Percentiles rank a stretch among this genome's conserved stretches.
Evolutionary conservation across 768 basidiomycete genomes (phyloP).

Genomic region (Leucogyrophana mollusca): DNA sequence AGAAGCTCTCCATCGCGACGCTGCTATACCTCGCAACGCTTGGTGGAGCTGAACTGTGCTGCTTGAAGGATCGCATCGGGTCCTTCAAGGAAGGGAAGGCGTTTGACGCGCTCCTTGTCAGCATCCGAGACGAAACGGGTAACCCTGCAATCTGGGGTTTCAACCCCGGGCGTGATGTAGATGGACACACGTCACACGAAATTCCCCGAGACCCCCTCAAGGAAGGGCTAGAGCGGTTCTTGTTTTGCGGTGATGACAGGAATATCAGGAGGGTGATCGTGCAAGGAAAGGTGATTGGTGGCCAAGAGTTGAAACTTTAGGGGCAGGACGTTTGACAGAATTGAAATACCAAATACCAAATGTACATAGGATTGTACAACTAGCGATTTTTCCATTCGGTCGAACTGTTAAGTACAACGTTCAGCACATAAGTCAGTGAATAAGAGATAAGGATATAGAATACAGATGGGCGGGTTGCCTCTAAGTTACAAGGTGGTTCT

Average conservation of each 20-base stretch:
- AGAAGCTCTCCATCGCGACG: slow-evolving; percentile 70
- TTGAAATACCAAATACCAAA: background rate
- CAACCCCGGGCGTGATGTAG: slow-evolving; percentile 21
- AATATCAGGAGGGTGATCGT: slow-evolving; percentile 85
- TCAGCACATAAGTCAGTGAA: too few relatives aligned
- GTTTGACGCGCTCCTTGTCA: slow-evolving; percentile 86
- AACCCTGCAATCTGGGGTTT: slow-evolving; percentile 58
- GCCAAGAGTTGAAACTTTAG: slow-evolving; percentile 38
- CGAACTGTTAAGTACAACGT: too few relatives aligned
- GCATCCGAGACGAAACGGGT: slow-evolving; percentile 47
- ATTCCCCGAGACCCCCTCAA: slow-evolving; percentile 38
- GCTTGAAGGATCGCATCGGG: slow-evolving; percentile 65
- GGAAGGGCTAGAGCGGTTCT: slow-evolving; percentile 73
- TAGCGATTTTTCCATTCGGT: too few relatives aligned
- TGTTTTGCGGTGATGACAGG: slow-evolving; percentile 85
- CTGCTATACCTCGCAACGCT: slow-evolving; percentile 89
- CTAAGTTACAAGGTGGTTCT: slow-evolving; percentile 15
- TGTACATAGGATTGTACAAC: too few relatives aligned
- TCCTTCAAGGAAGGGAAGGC: slow-evolving; percentile 79
- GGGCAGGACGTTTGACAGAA: too few relatives aligned
- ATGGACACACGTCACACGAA: slow-evolving; percentile 28
- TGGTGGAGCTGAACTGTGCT: slow-evolving; percentile 86
- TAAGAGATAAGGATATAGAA: too few relatives aligned
- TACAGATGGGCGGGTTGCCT: too few relatives aligned
- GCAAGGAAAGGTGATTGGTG: slow-evolving; percentile 77